phyloP scores from a whole-genome alignment of 1,139 yeast species.

The Suhomyces taliae region DNA sequence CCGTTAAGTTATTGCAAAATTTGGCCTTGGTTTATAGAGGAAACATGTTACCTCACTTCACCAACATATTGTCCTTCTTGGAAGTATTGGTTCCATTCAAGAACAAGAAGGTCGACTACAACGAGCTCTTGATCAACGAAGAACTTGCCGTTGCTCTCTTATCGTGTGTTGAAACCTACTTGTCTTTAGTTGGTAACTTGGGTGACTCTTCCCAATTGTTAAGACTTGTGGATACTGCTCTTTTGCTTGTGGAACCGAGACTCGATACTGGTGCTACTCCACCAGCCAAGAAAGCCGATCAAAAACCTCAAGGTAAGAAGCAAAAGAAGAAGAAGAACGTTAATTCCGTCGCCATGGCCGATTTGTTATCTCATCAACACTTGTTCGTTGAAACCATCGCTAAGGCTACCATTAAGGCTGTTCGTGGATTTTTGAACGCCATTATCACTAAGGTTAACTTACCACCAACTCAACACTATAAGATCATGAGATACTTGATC shows the following conservation, averaged over 20 bases:
- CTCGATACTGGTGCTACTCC: slow-evolving; percentile 13
- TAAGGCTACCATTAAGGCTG: slow-evolving; percentile 29
- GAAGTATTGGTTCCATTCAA: slow-evolving; percentile 56
- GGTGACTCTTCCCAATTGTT: slow-evolving; percentile 41
- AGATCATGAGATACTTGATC: slow-evolving; percentile 58
- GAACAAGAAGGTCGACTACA: slow-evolving; percentile 35
- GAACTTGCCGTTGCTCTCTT: slow-evolving; percentile 30
- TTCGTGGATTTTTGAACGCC: slow-evolving; percentile 50
- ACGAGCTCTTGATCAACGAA: slow-evolving; percentile 34
- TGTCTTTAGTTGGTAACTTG: slow-evolving; percentile 33
- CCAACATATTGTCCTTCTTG: slow-evolving; percentile 47
- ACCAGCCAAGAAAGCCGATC: slow-evolving; percentile 7
- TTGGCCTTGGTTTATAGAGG: slow-evolving; percentile 46
- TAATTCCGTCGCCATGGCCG: slow-evolving; percentile 57
- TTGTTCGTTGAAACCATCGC: slow-evolving; percentile 51
- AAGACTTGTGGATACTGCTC: slow-evolving; percentile 48
- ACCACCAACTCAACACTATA: slow-evolving; percentile 63
- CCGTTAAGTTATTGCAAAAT: slow-evolving; percentile 40
- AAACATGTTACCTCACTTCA: slow-evolving; percentile 48
- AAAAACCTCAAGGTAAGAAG: slow-evolving; percentile 17
- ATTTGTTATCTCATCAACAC: slow-evolving; percentile 67
- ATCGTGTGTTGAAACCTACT: slow-evolving; percentile 25
- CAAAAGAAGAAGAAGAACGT: slow-evolving; percentile 45
- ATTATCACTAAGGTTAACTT: slow-evolving; percentile 53
- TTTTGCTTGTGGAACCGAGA: slow-evolving; percentile 47